Evolutionary conservation across 306 rosid genomes (phyloP).

Genomic region (Spatholobus suberectus): DNA sequence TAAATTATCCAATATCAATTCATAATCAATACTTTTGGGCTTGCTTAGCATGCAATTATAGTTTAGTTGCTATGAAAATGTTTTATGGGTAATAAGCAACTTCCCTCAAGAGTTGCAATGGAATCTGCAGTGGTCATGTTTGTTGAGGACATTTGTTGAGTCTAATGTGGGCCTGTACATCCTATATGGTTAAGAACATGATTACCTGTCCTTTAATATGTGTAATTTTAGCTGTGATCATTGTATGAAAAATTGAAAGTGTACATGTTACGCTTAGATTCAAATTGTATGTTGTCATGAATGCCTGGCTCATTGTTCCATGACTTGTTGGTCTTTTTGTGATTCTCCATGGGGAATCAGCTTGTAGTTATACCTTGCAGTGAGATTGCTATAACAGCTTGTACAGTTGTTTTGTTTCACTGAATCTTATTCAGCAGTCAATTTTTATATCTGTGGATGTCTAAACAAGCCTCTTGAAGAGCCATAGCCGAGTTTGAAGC

Average conservation of each 20-base stretch:
- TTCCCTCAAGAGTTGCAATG: background rate
- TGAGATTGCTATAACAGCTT: constrained; percentile 17
- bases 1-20: background rate
- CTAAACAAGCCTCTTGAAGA: background rate
- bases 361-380: background rate
- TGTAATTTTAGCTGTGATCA: background rate
- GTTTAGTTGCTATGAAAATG: constrained; percentile 23
- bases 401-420: background rate
- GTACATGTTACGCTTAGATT: background rate
- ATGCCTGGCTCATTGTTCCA: background rate
- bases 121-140: background rate
- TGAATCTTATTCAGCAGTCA: background rate
- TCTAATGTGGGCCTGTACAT: background rate
- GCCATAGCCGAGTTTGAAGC: constrained; percentile 6
- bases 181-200: background rate
- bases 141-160: constrained; percentile 24
- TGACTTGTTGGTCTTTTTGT: background rate
- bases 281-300: background rate
- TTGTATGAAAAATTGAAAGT: background rate
- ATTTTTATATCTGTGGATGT: background rate
- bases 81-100: constrained; percentile 22
- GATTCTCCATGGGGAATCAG: background rate
- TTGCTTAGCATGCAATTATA: constrained; percentile 3
- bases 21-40: constrained; percentile 7
- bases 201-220: background rate